Base-by-base conservation (phyloP, 23 red algal species). In the Gracilariopsis chorda region DNA sequence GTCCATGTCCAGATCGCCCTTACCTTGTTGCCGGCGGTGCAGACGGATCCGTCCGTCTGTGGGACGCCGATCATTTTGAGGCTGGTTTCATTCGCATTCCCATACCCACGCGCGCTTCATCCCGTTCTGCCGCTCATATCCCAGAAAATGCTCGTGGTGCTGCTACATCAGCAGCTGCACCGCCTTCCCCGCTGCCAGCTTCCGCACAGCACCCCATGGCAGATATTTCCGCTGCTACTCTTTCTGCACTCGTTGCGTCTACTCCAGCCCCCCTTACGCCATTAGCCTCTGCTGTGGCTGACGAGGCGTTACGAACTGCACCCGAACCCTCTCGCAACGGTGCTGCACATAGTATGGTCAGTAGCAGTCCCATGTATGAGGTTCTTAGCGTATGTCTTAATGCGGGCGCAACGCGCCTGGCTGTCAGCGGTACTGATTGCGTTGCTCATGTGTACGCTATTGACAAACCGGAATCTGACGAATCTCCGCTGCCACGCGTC, bases 401-500 rank as follows among this genome's bases (percentile, higher is more conserved):
- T 58, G 83, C 90, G 19, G 95, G 78, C 29, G 95, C 88, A n/a
- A 97, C 95, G 7, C 51, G 84, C 5, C 77, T 97, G 56, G 95
- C 78, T 39, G 88, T 92, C 20, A 80, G 80, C 40, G 95, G 90
- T 44, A 93, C 78, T 14, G 88, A 97, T 70, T 84, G 88, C 48
- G 36, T 57, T 68, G 95, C 68, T 55, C 77, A 97, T 64, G 51
- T 97, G 43, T 97, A 77, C 52, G 82, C 78, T 35, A 87, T 95
- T 42, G 78, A 84, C 13, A 56, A 55, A 10, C 69, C 55, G 7
- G 29, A 75, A 2, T 39, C 82, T 23, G 48, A 69, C 43, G 57
- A 67, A 1, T 39, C 64, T 51, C n/a, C 42, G 17, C 35, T 87
- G n/a, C 91, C 91, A 13, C 47, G 36, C 11, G 47, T 87, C 29